Base-by-base conservation (phyloP, 805 yeast genomes). In the Sungouiozyma ichnusensis region DNA sequence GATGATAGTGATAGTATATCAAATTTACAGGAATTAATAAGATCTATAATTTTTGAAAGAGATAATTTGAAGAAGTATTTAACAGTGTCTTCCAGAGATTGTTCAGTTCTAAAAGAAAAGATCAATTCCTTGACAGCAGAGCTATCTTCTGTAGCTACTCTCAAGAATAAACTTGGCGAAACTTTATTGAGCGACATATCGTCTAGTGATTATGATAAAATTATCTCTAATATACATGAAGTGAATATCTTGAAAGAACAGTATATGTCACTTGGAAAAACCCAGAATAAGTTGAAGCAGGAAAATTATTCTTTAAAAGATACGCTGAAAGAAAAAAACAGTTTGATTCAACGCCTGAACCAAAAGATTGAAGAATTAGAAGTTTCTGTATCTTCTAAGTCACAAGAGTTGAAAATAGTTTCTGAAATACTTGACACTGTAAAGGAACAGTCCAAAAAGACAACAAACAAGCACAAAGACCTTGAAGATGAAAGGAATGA, bases 401-500 rank as follows among this genome's bases (percentile, higher is more conserved):
- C 34, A 9, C 11, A 20, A 14, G 20, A 33, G 15, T 19, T 8
- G 17, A 14, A 48, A 36, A 41, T 46, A 37, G 9, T 24, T 7
- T 24, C 29, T 11, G 44, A 39, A 17, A 42, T 58, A 48, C 36
- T 45, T 47, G 32, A 47, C 44, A 47, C 48, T 20, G 42, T 63
- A 39, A 45, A 38, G 47, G 48, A 47, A 32, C 52, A 35, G 44
- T 53, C 47, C 9, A n/a, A 32, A 13, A 11, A 24, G 3, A 15
- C 18, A 20, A 46, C 52, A n/a, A 51, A 48, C 18, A 58, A 52
- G 5, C 42, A 44, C 5, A 48, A 44, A 33, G 48, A 45, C 20
- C 47, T 51, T 13, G 36, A 49, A 13, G 56, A 58, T 20, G 58
- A 56, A 29, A 45, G 50, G 13, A 20, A 39, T 3, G 51, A 49